Conservation (phyloP, 108 stramenopile species). For the Nitzschia inconspicua region DNA sequence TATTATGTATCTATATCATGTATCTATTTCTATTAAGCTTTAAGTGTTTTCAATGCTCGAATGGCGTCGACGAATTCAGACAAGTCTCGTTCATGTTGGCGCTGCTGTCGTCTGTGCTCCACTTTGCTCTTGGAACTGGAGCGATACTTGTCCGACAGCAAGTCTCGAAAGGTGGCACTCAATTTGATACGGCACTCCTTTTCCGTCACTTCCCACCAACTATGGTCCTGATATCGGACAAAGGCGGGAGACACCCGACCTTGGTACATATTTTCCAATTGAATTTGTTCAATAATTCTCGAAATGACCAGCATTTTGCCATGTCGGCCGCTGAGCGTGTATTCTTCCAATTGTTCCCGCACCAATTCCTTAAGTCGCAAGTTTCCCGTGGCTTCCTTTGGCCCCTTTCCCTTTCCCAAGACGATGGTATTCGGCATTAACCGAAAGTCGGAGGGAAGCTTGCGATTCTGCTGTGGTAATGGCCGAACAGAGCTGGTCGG, state of each 20-base stretch:
- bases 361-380: background rate
- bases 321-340: conserved; percentile 2
- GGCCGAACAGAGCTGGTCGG: no score
- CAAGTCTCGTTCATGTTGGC: background rate
- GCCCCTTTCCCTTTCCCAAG: conserved; percentile 2
- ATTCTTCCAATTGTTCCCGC: background rate
- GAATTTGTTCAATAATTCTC: background rate
- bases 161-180: conserved; percentile 14
- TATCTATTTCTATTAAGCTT: no score
- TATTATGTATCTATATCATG: no score
- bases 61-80: no score
- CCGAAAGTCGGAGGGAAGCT: conserved; percentile 8
- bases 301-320: conserved; percentile 1
- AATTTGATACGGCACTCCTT: conserved; percentile 4
- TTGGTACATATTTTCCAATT: background rate
- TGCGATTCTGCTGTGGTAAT: conserved; percentile 1
- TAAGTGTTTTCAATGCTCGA: no score
- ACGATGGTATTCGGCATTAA: conserved; percentile 8
- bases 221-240: conserved; percentile 12
- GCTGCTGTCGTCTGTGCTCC: conserved; percentile 14
- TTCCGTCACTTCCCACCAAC: conserved; percentile 15
- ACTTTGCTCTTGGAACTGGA: conserved; percentile 31
- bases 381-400: conserved; percentile 1
- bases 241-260: conserved; percentile 5
- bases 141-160: conserved; percentile 12